phyloP scores from a whole-genome alignment of 2,329 filamentous ascomycete genomes.

The Hymenoscyphus infarciens region DNA sequence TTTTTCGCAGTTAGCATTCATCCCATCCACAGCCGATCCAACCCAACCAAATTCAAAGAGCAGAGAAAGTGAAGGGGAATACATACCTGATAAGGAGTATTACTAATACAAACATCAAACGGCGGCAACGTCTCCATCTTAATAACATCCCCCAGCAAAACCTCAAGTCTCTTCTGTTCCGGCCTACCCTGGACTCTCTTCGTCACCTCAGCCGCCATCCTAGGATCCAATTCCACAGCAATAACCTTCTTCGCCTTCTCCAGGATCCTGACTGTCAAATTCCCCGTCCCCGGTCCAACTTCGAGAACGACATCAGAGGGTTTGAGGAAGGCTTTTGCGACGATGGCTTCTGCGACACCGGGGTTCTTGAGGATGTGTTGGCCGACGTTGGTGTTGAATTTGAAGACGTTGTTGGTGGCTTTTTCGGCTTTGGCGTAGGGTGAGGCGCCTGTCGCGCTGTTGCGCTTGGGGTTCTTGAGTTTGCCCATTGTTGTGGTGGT shows the following conservation, averaged over 20 bases:
- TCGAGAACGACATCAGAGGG: constrained; percentile 88
- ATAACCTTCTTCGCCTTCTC: constrained; percentile 79
- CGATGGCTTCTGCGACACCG: constrained; percentile 76
- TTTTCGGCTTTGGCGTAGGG: constrained; percentile 34
- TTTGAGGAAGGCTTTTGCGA: constrained; percentile 84
- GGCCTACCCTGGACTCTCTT: constrained; percentile 91
- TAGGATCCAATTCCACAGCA: constrained; percentile 87
- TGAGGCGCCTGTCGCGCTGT: constrained; percentile 27
- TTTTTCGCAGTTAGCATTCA: constrained; percentile 21
- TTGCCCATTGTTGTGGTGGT: constrained; percentile 31
- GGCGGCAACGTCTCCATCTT: constrained; percentile 65
- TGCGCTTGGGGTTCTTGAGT: constrained; percentile 34
- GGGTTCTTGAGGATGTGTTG: constrained; percentile 90
- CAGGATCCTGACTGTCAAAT: constrained; percentile 83
- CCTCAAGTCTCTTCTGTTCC: constrained; percentile 76
- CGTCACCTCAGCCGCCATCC: constrained; percentile 87
- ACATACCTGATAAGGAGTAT: constrained; percentile 59
- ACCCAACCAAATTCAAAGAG: too few relatives aligned
- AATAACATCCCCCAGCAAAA: constrained; percentile 88
- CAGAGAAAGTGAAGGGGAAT: background rate
- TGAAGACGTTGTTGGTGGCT: constrained; percentile 78
- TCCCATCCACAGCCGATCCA: constrained; percentile 19
- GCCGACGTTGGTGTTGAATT: constrained; percentile 66
- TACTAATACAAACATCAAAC: constrained; percentile 79
- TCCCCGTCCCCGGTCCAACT: constrained; percentile 86